Evolutionary conservation across 2,329 filamentous ascomycete species (phyloP), one percentile per base, ranked within the genome.

Genomic region (Epicoccum sorghinum): DNA sequence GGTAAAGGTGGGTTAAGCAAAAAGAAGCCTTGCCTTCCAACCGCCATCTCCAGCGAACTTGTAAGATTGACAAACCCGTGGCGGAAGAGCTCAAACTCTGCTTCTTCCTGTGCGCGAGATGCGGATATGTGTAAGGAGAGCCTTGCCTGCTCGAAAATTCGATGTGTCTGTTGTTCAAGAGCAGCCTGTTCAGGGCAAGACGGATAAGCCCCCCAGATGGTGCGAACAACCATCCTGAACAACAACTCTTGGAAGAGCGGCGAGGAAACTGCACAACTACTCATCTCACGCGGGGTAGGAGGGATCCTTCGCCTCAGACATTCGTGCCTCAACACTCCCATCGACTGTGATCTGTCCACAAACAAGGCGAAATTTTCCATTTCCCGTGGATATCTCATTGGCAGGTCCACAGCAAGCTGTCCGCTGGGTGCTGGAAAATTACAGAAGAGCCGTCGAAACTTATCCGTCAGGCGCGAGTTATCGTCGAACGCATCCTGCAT

Each of bases 201-300:
- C 12, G 44, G 46, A 14, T 18, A 44, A 18, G 36, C 9, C 7
- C 22, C 30, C 58, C 83, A 71, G n/a, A 81, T 75, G 35, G 53
- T 52, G 14, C 83, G 79, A 42, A 80, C 67, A 9, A 78, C 76
- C 4, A 80, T 77, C 24, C 77, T 78, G 62, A 86, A 88, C 3
- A 85, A 70, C 25, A 85, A 80, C 1, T 68, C 70, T 60, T 86
- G 82, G 6, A 89, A 70, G 1, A 80, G 75, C 0, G 74, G 66
- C 0, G 86, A 88, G 7, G 66, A 67, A 10, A 87, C 67, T 5
- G 69, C 65, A 32, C 88, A 75, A n/a, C 69, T 65, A 4, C 78
- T 67, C 25, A 89, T 71, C 61, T 89, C 86, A 47, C 79, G 77
- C 30, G 83, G 78, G n/a, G 86, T 71, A 4, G 85, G 81, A 3